A percentile compares a stretch with the other conserved stretches of the same genome.
phyloP scores from a whole-genome alignment of 1,284 basidiomycete genomes.

The Trametes hirsuta region DNA sequence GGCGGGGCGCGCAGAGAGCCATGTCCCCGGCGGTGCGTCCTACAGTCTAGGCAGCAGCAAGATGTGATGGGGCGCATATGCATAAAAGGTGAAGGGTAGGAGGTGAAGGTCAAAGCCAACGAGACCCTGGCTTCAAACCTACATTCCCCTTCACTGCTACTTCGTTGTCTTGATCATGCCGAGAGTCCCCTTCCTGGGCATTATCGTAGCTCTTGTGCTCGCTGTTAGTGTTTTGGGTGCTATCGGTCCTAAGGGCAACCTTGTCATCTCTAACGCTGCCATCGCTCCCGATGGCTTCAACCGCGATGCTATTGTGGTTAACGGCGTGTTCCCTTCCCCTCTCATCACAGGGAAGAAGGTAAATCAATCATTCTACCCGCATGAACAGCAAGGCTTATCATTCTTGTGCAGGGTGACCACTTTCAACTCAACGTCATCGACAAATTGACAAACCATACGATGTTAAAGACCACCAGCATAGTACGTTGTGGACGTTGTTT shows the following conservation, averaged over 20 bases:
- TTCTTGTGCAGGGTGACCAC: constrained; percentile 22
- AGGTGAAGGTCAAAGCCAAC: no score
- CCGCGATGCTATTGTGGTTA: constrained; percentile 30
- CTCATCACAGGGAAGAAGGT: constrained; percentile 35
- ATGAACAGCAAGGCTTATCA: background rate
- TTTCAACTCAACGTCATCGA: constrained; percentile 41
- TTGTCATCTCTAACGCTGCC: constrained; percentile 24
- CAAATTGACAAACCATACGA: constrained; percentile 36
- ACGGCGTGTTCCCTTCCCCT: constrained; percentile 32
- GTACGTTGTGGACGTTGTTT: constrained; percentile 21
- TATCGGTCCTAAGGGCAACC: constrained; percentile 24
- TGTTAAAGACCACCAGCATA: constrained; percentile 40
- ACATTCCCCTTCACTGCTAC: background rate
- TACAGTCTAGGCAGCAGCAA: background rate
- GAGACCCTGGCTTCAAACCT: background rate
- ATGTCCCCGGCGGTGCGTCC: background rate
- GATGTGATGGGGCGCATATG: no score
- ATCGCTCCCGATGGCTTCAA: constrained; percentile 29
- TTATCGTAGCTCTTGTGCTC: constrained; percentile 8
- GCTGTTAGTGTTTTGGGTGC: constrained; percentile 3
- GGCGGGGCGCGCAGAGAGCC: background rate
- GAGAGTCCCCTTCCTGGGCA: background rate
- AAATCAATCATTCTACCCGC: background rate
- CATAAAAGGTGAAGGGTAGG: no score
- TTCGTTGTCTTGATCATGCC: background rate